Conservation (phyloP, 1,139 yeast species). For the Candida glucosophila region DNA sequence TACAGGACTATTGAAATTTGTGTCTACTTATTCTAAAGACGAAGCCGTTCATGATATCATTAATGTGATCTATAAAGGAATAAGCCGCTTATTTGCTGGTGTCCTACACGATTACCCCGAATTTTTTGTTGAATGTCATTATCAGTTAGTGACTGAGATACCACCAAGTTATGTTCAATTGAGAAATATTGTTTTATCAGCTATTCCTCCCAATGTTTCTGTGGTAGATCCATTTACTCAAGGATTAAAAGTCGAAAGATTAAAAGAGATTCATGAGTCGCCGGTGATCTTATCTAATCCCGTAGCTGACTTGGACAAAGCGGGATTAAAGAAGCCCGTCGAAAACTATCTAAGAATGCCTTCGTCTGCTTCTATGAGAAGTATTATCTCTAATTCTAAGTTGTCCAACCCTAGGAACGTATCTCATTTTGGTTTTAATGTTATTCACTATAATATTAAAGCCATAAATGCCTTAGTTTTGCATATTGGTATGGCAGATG, state of each 20-base stretch:
- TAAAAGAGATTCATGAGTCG: slow-evolving; percentile 51
- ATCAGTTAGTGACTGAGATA: slow-evolving; percentile 60
- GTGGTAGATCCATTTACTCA: slow-evolving; percentile 67
- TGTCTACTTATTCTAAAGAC: slow-evolving; percentile 34
- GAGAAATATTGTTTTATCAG: slow-evolving; percentile 74
- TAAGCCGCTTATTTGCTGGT: slow-evolving; percentile 69
- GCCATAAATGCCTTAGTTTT: slow-evolving; percentile 74
- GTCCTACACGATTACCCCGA: slow-evolving; percentile 86
- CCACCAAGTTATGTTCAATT: slow-evolving; percentile 77
- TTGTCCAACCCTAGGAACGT: slow-evolving; percentile 42
- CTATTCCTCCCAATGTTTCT: slow-evolving; percentile 65
- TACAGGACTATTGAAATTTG: slow-evolving; percentile 61
- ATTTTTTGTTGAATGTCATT: slow-evolving; percentile 73
- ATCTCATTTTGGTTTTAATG: slow-evolving; percentile 65
- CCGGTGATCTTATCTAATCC: slow-evolving; percentile 59
- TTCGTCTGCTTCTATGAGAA: slow-evolving; percentile 58
- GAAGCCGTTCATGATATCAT: slow-evolving; percentile 48
- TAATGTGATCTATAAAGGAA: slow-evolving; percentile 79
- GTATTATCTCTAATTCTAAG: slow-evolving; percentile 57
- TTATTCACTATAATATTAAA: slow-evolving; percentile 48
- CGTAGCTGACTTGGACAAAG: slow-evolving; percentile 50
- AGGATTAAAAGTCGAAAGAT: slow-evolving; percentile 60
- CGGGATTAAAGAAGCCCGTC: slow-evolving; percentile 63
- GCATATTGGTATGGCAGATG: slow-evolving; percentile 71
- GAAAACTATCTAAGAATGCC: slow-evolving; percentile 77